phyloP scores from a whole-genome alignment of 176 grass and related monocot species.

The Miscanthus lutarioriparius region DNA sequence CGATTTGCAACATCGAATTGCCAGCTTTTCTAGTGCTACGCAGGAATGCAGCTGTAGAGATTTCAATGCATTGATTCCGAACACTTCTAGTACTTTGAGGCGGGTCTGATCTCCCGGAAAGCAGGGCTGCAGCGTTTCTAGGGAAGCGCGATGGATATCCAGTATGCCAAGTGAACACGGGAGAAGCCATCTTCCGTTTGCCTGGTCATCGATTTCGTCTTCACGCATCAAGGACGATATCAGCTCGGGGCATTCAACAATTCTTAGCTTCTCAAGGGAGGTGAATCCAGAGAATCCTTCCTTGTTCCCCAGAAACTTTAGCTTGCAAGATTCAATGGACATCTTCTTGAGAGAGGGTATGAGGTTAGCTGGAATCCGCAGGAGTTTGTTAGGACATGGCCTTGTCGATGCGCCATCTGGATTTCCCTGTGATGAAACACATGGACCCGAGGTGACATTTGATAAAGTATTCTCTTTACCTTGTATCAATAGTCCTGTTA shows the following conservation, averaged over 20 bases:
- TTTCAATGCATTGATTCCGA: not conserved
- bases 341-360: not conserved
- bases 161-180: not conserved
- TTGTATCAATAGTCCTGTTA: not conserved
- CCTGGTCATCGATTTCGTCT: not conserved
- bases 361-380: not conserved
- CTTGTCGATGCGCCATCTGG: no score
- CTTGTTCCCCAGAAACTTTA: not conserved
- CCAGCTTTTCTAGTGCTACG: not conserved
- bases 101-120: not conserved
- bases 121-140: not conserved
- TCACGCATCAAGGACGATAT: not conserved
- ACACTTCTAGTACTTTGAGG: not conserved
- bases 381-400: not conserved
- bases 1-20: rapidly evolving
- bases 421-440: no score
- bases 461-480: not conserved
- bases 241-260: not conserved
- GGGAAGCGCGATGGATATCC: rapidly evolving
- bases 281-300: not conserved
- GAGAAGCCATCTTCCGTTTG: not conserved
- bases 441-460: not conserved
- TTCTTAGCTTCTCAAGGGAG: no score
- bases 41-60: not conserved
- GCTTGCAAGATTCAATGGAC: rapidly evolving